A percentile compares a stretch with the other conserved stretches of the same genome.
phyloP scores from a whole-genome alignment of 2,329 filamentous ascomycete genomes.

The Sporothrix globosa region DNA sequence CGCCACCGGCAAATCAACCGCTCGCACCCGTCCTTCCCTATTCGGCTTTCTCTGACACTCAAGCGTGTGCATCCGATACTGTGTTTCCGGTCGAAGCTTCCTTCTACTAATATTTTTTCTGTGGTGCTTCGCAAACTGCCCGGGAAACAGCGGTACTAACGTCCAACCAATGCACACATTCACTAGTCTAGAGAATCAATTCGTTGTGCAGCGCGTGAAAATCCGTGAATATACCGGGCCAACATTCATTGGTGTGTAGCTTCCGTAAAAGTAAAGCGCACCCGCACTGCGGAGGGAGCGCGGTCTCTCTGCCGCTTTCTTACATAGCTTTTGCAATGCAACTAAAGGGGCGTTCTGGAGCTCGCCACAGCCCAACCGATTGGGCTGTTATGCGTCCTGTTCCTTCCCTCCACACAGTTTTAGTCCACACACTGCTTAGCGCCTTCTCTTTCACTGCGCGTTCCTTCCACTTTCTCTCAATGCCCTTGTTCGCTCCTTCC shows the following conservation, averaged over 20 bases:
- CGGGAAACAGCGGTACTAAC: background rate
- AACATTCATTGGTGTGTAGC: background rate
- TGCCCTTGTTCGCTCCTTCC: constrained; percentile 22
- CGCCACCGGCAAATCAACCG: constrained; percentile 15
- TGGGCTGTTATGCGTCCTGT: background rate
- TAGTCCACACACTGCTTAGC: background rate
- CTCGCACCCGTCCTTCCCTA: constrained; percentile 5
- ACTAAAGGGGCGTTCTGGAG: background rate
- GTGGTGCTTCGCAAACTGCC: background rate
- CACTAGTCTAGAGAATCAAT: background rate
- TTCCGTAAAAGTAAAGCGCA: background rate
- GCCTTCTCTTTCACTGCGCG: constrained; percentile 16
- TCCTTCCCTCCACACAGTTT: background rate
- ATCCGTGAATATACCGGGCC: constrained; percentile 2
- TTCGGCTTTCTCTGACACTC: constrained; percentile 16
- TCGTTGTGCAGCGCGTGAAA: background rate
- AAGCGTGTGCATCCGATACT: background rate
- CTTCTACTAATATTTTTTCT: background rate
- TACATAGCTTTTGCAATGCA: background rate
- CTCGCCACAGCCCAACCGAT: background rate
- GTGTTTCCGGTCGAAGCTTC: background rate
- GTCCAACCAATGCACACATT: background rate
- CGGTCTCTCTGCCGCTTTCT: background rate
- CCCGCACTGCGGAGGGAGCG: background rate
- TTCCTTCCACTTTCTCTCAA: constrained; percentile 27